A percentile compares a stretch with the other conserved stretches of the same genome.
Conservation (phyloP, 768 basidiomycete genomes). For the Boletus eberwhitei region DNA sequence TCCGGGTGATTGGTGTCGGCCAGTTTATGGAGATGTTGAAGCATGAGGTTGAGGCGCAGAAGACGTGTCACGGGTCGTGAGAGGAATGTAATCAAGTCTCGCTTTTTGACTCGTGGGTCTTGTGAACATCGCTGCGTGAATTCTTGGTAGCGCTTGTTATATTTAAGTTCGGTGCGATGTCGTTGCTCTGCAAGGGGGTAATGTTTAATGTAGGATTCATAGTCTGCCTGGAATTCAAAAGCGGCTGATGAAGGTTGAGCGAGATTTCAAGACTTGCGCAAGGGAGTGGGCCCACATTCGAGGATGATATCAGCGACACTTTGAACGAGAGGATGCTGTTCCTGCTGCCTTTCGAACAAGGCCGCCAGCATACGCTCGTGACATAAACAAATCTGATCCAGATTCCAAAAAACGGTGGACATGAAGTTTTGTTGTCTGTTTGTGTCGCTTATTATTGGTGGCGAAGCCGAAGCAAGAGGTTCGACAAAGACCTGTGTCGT, state of each 20-base stretch:
- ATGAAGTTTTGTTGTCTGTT: slow-evolving; percentile 63
- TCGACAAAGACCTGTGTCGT: slow-evolving; percentile 64
- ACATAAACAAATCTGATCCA: slow-evolving; percentile 60
- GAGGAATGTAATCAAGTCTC: slow-evolving; percentile 78
- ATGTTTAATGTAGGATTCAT: slow-evolving; percentile 83
- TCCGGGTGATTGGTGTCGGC: slow-evolving; percentile 79
- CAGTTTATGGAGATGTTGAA: slow-evolving; percentile 66
- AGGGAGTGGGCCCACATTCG: slow-evolving; percentile 49
- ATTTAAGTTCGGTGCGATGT: slow-evolving; percentile 72
- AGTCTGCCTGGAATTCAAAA: slow-evolving; percentile 54
- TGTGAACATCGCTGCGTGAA: slow-evolving; percentile 62
- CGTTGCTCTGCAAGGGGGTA: slow-evolving; percentile 83
- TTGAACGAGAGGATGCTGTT: slow-evolving; percentile 80
- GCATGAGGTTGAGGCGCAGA: slow-evolving; percentile 70
- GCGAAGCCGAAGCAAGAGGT: slow-evolving; percentile 55
- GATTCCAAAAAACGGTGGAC: slow-evolving; percentile 80
- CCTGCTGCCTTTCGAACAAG: slow-evolving; percentile 77
- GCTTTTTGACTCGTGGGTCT: slow-evolving; percentile 66
- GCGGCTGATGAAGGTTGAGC: slow-evolving; percentile 28
- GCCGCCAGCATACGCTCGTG: slow-evolving; percentile 67
- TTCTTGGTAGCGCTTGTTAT: slow-evolving; percentile 61
- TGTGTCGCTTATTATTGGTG: slow-evolving; percentile 58
- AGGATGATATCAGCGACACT: slow-evolving; percentile 85
- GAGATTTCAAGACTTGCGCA: slow-evolving; percentile 3
- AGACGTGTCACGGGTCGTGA: slow-evolving; percentile 88